Percentiles rank a stretch among this genome's conserved stretches.
phyloP scores from a whole-genome alignment of 2,329 filamentous ascomycete genomes.

The Fusarium brachygibbosum region DNA sequence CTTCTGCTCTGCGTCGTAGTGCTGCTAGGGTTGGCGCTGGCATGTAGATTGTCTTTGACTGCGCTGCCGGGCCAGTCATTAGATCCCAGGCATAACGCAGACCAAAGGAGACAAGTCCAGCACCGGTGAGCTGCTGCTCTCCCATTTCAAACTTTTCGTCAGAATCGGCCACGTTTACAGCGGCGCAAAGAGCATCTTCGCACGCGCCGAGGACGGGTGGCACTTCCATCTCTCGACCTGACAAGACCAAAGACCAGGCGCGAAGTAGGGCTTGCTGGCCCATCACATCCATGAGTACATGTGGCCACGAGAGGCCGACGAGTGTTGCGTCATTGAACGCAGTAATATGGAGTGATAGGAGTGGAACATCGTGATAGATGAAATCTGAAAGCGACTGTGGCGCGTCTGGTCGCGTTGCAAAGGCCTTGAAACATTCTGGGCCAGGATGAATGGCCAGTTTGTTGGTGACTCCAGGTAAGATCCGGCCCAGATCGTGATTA shows the following conservation, averaged over 20 bases:
- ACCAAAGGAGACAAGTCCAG: background rate
- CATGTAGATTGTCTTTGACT: background rate
- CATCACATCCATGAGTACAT: background rate
- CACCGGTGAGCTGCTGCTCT: background rate
- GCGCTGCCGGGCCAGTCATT: background rate
- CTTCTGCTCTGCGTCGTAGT: background rate
- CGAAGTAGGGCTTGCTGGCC: background rate
- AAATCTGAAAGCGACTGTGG: background rate
- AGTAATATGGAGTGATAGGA: background rate
- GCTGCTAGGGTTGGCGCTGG: background rate
- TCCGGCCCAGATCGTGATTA: background rate
- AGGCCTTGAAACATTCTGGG: constrained; percentile 32
- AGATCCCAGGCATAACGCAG: background rate
- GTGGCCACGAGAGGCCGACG: background rate
- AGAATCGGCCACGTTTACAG: background rate
- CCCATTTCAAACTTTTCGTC: background rate
- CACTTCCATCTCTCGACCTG: background rate
- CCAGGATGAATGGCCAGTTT: background rate
- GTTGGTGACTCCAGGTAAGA: background rate
- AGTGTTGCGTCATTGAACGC: constrained; percentile 1
- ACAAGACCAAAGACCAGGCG: background rate
- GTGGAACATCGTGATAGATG: background rate
- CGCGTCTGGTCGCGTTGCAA: background rate
- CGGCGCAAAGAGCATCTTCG: background rate
- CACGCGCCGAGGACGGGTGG: background rate